Conservation (phyloP, 2,329 filamentous ascomycete species). For the Dothidotthia symphoricarpi region DNA sequence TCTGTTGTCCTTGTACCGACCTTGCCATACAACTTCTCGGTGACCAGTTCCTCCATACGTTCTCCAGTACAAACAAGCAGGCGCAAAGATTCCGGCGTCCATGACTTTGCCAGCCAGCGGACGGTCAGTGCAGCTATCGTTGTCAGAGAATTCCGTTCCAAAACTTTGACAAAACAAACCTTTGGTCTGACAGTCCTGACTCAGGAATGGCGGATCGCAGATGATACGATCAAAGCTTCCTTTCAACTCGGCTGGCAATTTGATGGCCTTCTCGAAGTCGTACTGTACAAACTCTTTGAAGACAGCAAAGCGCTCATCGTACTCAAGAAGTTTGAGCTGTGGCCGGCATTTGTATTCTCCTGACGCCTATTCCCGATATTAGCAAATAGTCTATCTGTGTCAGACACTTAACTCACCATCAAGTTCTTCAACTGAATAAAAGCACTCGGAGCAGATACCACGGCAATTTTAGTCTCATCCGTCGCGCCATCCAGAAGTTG, state of each 20-base stretch:
- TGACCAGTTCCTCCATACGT: slow-evolving; percentile 65
- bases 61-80: slow-evolving; percentile 76
- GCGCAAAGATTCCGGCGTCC: slow-evolving; percentile 35
- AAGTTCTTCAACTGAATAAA: slow-evolving; percentile 75
- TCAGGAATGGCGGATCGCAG: slow-evolving; percentile 76
- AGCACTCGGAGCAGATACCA: slow-evolving; percentile 73
- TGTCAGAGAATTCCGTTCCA: slow-evolving; percentile 6
- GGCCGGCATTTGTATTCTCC: slow-evolving; percentile 46
- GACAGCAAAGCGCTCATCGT: slow-evolving; percentile 69
- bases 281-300: slow-evolving; percentile 74
- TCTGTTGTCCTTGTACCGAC: slow-evolving; percentile 63
- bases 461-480: slow-evolving; percentile 59
- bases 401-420: slow-evolving; percentile 49
- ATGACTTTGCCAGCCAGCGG: slow-evolving; percentile 65
- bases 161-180: slow-evolving; percentile 42
- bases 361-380: slow-evolving; percentile 24
- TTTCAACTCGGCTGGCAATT: slow-evolving; percentile 63
- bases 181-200: slow-evolving; percentile 78
- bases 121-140: slow-evolving; percentile 67
- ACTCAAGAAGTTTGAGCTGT: slow-evolving; percentile 67
- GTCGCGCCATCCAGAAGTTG: slow-evolving; percentile 64
- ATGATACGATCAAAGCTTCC: slow-evolving; percentile 67
- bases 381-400: not conserved
- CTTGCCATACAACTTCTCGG: slow-evolving; percentile 62
- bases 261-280: slow-evolving; percentile 68